These are phyloP conservation scores for Aureobasidium subglaciale DNA, from an alignment of 2,329 filamentous ascomycete species.

Conservation along the genomic window DNA sequence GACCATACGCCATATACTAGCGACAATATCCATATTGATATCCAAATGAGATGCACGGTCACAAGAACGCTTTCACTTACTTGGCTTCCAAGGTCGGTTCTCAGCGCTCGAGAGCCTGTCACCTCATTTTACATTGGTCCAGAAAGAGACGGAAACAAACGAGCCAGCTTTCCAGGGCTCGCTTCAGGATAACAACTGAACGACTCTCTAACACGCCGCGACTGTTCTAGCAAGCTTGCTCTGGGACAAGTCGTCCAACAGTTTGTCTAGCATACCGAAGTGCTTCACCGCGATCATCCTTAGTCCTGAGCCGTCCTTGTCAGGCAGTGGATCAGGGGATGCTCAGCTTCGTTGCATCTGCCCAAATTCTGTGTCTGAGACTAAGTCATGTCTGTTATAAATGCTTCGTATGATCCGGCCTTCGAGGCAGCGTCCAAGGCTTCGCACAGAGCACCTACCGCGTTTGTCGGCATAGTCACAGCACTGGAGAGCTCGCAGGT, in stretches of 20 bases:
- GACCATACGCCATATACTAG: background rate
- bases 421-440: constrained; percentile 41
- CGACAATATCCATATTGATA: background rate
- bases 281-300: background rate
- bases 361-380: background rate
- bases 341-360: background rate
- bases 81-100: background rate
- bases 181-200: background rate
- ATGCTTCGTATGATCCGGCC: constrained; percentile 1
- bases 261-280: background rate
- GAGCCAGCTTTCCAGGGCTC: background rate
- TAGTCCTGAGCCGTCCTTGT: background rate
- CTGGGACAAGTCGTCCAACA: background rate
- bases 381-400: constrained; percentile 9
- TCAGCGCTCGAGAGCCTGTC: background rate
- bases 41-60: constrained; percentile 1
- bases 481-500: too few relatives aligned
- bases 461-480: constrained; percentile 11
- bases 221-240: background rate
- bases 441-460: constrained; percentile 41
- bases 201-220: background rate
- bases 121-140: background rate
- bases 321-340: background rate
- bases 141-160: background rate
- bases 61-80: background rate